Evolutionary conservation across 805 yeast species (phyloP).

Genomic region (Candida ficus): DNA sequence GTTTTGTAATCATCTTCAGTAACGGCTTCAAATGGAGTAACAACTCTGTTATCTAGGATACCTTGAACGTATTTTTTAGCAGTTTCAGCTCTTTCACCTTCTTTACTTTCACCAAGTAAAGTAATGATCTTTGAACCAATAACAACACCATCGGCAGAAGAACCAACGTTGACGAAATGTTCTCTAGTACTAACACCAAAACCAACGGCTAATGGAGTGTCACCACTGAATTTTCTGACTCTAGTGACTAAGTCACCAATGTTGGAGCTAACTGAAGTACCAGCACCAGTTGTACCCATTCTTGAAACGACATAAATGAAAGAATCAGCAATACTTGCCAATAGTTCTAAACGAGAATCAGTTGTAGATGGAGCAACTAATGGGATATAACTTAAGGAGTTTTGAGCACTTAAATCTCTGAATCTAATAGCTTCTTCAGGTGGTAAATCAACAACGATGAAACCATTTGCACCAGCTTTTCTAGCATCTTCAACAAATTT

Average conservation of each 20-base stretch:
- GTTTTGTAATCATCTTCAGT: slow-evolving; percentile 33
- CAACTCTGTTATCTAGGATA: slow-evolving; percentile 57
- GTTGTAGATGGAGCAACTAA: slow-evolving; percentile 96
- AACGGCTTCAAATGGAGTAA: slow-evolving; percentile 19
- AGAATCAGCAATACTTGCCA: slow-evolving; percentile 87
- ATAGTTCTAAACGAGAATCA: slow-evolving; percentile 73
- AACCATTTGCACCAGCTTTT: slow-evolving; percentile 91
- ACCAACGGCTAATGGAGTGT: slow-evolving; percentile 88
- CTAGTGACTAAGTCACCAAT: slow-evolving; percentile 65
- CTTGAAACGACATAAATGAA: slow-evolving; percentile 94
- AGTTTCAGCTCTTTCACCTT: slow-evolving; percentile 52
- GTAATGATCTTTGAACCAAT: slow-evolving; percentile 86
- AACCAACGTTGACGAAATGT: slow-evolving; percentile 76
- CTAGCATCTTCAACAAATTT: slow-evolving; percentile 73
- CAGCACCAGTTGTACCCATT: slow-evolving; percentile 97
- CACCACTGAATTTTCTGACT: slow-evolving; percentile 71
- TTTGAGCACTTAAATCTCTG: slow-evolving; percentile 61
- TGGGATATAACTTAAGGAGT: slow-evolving; percentile 83
- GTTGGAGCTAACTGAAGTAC: slow-evolving; percentile 55
- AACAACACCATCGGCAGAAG: slow-evolving; percentile 89
- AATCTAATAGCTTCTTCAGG: slow-evolving; percentile 95
- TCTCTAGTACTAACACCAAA: slow-evolving; percentile 95
- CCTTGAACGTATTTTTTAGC: slow-evolving; percentile 65
- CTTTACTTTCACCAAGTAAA: slow-evolving; percentile 57
- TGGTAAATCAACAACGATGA: slow-evolving; percentile 90